Base-by-base conservation (phyloP, 2,329 filamentous ascomycete genomes). In the Fusarium ramigenum region DNA sequence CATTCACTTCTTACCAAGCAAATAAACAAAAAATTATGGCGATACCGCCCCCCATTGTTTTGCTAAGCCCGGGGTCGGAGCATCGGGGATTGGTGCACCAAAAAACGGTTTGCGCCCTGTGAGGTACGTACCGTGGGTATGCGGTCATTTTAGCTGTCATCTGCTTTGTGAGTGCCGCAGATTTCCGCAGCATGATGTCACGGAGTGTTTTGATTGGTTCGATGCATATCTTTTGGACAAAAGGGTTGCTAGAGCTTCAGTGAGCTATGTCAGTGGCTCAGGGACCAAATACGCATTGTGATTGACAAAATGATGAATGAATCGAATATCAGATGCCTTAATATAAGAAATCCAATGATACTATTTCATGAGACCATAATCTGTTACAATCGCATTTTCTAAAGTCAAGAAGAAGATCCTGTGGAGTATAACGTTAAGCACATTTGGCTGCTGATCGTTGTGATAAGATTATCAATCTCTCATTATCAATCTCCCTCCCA, bases 161-260 rank as follows among this genome's bases (percentile, higher is more conserved):
- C 37, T 58, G n/a, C 28, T n/a, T 46, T 44, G 10, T 47, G 46
- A 75, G 70, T 73, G 76, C 76, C 74, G 76, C 68, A 57, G 44
- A 58, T 78, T 78, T 66, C 71, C 73, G 76, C 57, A n/a, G 62
- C 72, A 72, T 78, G 69, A 75, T 73, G 67, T 70, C 73, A 77
- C 52, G 15, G 12, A 16, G 56, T 0, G 9, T 1, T 59, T 11
- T 77, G 46, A 78, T 78, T 78, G 76, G 76, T 19, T 64, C 19
- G 14, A 16, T 30, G 21, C 36, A 37, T 25, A 58, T 60, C 42
- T 30, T 8, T 32, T 32, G 57, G 62, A 23, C 70, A 65, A 54
- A 71, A 69, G 63, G 69, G 72, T 76, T 57, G 39, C 30, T 30
- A 23, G 60, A 64, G 34, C 34, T 30, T 54, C 32, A n/a, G 23